Evolutionary conservation across 768 basidiomycete species (phyloP).

Genomic region (Kondoa malvinella): DNA sequence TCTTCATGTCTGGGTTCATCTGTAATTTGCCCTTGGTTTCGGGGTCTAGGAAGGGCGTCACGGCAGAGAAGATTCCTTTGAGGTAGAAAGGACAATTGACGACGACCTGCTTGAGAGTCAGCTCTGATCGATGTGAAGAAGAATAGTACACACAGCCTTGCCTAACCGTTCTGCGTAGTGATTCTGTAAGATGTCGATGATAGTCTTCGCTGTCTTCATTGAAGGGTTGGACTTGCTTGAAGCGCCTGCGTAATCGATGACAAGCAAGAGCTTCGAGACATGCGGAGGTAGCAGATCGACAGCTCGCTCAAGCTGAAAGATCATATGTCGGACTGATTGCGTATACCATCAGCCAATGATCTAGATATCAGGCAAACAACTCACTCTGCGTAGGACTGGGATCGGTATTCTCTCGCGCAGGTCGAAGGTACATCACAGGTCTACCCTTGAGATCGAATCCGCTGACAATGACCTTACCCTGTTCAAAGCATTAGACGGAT

Average conservation of each 20-base stretch:
- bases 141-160: constrained; percentile 51
- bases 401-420: constrained; percentile 70
- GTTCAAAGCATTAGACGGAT: background rate
- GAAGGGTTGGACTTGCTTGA: constrained; percentile 71
- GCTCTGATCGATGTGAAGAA: constrained; percentile 37
- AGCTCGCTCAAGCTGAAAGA: constrained; percentile 61
- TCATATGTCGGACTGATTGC: constrained; percentile 61
- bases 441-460: constrained; percentile 74
- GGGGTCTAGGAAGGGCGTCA: constrained; percentile 71
- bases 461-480: constrained; percentile 3
- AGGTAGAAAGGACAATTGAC: constrained; percentile 28
- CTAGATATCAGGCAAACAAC: background rate
- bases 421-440: constrained; percentile 78
- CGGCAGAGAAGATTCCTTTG: constrained; percentile 39
- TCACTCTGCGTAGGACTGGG: constrained; percentile 47
- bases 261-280: constrained; percentile 63
- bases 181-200: constrained; percentile 62
- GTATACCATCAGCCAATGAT: background rate
- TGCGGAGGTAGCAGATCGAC: constrained; percentile 74
- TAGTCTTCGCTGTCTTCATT: constrained; percentile 58
- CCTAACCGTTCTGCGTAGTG: constrained; percentile 82
- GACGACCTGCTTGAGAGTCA: background rate
- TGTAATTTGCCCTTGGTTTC: constrained; percentile 83
- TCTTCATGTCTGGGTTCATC: constrained; percentile 65
- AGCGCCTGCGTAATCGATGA: constrained; percentile 70